phyloP scores from a whole-genome alignment of 2,329 filamentous ascomycete genomes.

The Paraphaeosphaeria sporulosa region DNA sequence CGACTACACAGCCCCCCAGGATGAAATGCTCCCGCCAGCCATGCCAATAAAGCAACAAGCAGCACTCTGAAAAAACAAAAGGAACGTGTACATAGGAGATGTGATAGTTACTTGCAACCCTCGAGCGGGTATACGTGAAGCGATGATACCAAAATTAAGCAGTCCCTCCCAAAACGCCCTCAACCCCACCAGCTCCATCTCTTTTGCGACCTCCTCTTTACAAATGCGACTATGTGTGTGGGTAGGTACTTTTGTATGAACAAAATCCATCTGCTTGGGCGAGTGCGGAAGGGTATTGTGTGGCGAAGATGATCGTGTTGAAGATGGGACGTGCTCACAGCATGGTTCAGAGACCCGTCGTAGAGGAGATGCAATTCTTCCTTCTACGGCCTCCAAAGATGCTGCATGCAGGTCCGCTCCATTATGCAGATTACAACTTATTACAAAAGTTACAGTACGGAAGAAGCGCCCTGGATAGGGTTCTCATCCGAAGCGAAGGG shows the following conservation, averaged over 20 bases:
- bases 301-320: conserved; percentile 13
- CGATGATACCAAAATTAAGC: conserved; percentile 38
- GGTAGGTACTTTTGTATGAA: conserved; percentile 30
- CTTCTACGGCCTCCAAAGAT: conserved; percentile 14
- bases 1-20: neutral
- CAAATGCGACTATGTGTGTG: conserved; percentile 15
- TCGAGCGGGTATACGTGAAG: conserved; percentile 26
- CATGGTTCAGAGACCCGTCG: conserved; percentile 9
- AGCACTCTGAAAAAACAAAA: conserved; percentile 21
- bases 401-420: conserved; percentile 25
- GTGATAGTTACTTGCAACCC: conserved; percentile 25
- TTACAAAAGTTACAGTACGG: conserved; percentile 47
- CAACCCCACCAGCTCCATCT: conserved; percentile 20
- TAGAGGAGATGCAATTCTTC: conserved; percentile 8
- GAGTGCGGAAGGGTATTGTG: conserved; percentile 13
- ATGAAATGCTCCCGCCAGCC: conserved; percentile 32
- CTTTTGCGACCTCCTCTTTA: conserved; percentile 23
- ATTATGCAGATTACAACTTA: conserved; percentile 50
- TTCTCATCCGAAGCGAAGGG: conserved; percentile 30
- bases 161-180: conserved; percentile 26
- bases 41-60: conserved; percentile 29
- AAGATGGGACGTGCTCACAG: conserved; percentile 9
- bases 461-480: conserved; percentile 16
- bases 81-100: conserved; percentile 42
- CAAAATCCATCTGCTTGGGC: conserved; percentile 25